Conservation (phyloP, 1,139 yeast genomes). For the Hansenula lynferdii region DNA sequence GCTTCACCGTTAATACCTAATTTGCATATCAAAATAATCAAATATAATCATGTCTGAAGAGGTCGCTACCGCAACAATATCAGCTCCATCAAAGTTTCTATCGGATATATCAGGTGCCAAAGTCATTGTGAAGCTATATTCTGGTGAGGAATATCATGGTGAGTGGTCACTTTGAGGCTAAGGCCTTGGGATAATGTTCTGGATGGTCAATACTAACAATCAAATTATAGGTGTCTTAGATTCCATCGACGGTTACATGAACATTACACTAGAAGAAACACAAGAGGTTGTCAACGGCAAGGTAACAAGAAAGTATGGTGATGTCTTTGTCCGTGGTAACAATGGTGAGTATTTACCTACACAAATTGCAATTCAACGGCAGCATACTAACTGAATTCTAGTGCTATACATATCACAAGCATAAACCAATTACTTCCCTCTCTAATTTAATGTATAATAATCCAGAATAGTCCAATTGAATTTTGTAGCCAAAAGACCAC, state of each 20-base stretch:
- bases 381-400: conserved; percentile 12
- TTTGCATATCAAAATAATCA: no score
- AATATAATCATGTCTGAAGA: conserved; percentile 2
- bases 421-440: conserved; percentile 11
- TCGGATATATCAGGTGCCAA: conserved; percentile 73
- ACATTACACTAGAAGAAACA: conserved; percentile 78
- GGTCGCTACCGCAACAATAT: conserved; percentile 14
- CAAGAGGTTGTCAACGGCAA: conserved; percentile 59
- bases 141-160: conserved; percentile 81
- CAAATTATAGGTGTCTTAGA: conserved; percentile 52
- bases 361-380: conserved; percentile 8
- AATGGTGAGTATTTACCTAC: conserved; percentile 54
- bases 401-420: conserved; percentile 46
- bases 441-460: not conserved
- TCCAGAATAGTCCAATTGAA: not conserved
- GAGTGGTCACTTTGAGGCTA: conserved; percentile 8
- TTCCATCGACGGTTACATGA: conserved; percentile 96
- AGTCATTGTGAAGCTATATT: conserved; percentile 79
- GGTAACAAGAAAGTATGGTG: conserved; percentile 63
- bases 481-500: not conserved
- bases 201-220: conserved; percentile 3
- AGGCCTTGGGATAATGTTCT: not conserved
- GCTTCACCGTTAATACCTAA: no score
- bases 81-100: conserved; percentile 74
- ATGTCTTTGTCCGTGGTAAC: conserved; percentile 92